phyloP scores from a whole-genome alignment of 2,329 filamentous ascomycete species.

The Didymella sp. region DNA sequence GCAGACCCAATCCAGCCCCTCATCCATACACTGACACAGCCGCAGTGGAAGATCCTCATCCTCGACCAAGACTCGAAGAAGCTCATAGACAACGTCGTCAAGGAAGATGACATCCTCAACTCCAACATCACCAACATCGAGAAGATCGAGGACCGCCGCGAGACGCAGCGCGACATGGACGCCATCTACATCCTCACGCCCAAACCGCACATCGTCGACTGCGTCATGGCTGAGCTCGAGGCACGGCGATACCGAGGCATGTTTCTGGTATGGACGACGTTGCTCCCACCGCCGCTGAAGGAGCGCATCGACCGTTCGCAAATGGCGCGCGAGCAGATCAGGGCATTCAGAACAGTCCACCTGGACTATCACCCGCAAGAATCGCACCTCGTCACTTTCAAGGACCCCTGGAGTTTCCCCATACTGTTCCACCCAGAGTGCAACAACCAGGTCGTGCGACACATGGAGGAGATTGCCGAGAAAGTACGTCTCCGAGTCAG shows the following conservation, averaged over 20 bases:
- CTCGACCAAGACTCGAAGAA: constrained; percentile 84
- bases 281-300: constrained; percentile 73
- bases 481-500: constrained; percentile 66
- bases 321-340: constrained; percentile 74
- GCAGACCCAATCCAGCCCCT: constrained; percentile 36
- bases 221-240: constrained; percentile 90
- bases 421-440: constrained; percentile 89
- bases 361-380: constrained; percentile 91
- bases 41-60: constrained; percentile 94
- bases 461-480: constrained; percentile 85
- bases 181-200: constrained; percentile 92
- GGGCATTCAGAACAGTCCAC: constrained; percentile 81
- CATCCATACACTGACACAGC: constrained; percentile 32
- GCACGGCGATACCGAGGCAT: constrained; percentile 78
- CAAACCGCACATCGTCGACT: constrained; percentile 87
- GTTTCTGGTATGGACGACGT: constrained; percentile 85
- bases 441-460: constrained; percentile 79
- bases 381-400: constrained; percentile 87
- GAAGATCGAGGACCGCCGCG: constrained; percentile 85
- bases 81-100: constrained; percentile 87
- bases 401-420: constrained; percentile 95
- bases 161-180: constrained; percentile 87
- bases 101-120: constrained; percentile 96
- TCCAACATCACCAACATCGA: constrained; percentile 97
- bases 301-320: constrained; percentile 76